A percentile compares a stretch with the other conserved stretches of the same genome.
These are phyloP conservation scores for Blepharisma undulans DNA, from an alignment of 169 alveolate species.

Conservation along the genomic window DNA sequence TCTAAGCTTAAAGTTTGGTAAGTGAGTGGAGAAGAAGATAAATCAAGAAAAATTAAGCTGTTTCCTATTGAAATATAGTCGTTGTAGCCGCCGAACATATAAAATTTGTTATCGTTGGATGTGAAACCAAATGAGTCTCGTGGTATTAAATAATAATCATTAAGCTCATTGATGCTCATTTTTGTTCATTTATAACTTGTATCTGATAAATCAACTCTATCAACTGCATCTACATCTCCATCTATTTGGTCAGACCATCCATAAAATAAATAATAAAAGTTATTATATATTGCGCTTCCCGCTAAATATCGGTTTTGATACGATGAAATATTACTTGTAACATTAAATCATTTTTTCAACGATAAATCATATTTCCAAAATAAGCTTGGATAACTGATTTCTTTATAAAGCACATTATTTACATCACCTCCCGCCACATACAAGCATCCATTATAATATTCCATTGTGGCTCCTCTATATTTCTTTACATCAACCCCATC, in stretches of 20 bases:
- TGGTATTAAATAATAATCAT: background rate
- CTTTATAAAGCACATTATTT: background rate
- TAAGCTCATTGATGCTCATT: background rate
- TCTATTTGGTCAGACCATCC: background rate
- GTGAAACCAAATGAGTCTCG: background rate
- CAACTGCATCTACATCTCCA: background rate
- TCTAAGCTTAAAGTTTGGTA: background rate
- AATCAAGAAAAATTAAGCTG: background rate
- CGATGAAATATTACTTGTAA: background rate
- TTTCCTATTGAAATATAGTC: background rate
- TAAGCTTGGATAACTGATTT: background rate
- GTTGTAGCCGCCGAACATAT: constrained; percentile 1
- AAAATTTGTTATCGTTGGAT: background rate
- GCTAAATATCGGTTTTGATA: background rate
- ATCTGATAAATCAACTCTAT: background rate
- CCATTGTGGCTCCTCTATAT: background rate
- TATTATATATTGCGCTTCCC: background rate
- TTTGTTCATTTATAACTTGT: background rate
- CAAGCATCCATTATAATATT: background rate
- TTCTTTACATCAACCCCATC: background rate
- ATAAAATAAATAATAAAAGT: background rate
- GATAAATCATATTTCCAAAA: background rate
- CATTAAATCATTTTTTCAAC: background rate
- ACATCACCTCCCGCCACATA: background rate
- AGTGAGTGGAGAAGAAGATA: background rate